Conservation (phyloP, 176 grass and related monocot species). For the Zoysia japonica region DNA sequence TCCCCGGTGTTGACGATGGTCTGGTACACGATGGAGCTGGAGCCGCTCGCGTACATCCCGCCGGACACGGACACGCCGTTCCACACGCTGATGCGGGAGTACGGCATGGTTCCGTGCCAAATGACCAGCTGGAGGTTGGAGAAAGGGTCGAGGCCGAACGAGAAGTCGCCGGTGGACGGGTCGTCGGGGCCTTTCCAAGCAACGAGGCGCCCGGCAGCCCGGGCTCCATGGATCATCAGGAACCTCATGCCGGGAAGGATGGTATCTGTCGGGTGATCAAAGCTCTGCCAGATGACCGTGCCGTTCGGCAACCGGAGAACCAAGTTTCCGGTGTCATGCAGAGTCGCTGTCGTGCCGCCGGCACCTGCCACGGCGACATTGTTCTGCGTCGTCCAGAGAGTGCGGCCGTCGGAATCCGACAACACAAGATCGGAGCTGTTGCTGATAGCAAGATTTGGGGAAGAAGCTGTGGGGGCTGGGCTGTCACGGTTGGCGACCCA, state of each 20-base stretch:
- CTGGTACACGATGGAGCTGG: not conserved
- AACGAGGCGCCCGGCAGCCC: not conserved
- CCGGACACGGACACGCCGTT: not conserved
- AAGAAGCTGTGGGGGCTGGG: constrained; percentile 3
- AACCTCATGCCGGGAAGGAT: constrained; percentile 35
- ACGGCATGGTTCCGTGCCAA: constrained; percentile 16
- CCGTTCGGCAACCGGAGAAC: constrained; percentile 9
- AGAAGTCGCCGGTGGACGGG: constrained; percentile 44
- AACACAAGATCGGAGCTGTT: constrained; percentile 15
- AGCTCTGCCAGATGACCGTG: constrained; percentile 48
- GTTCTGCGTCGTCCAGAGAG: not conserved
- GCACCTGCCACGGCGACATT: not conserved
- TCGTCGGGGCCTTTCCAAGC: constrained; percentile 41
- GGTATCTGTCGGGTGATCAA: constrained; percentile 43
- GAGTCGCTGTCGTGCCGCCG: not conserved
- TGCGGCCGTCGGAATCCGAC: not conserved
- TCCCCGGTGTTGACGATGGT: not conserved
- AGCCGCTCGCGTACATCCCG: not conserved
- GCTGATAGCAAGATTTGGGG: constrained; percentile 4
- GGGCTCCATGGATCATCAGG: not conserved
- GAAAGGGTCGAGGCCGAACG: constrained; percentile 16
- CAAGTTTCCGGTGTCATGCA: constrained; percentile 36
- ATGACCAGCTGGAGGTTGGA: constrained; percentile 15
- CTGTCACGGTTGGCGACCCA: constrained; percentile 53
- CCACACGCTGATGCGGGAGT: constrained; percentile 20